A percentile compares a stretch with the other conserved stretches of the same genome.
phyloP scores from a whole-genome alignment of 306 rosid species.

The Pyrus betulifolia region DNA sequence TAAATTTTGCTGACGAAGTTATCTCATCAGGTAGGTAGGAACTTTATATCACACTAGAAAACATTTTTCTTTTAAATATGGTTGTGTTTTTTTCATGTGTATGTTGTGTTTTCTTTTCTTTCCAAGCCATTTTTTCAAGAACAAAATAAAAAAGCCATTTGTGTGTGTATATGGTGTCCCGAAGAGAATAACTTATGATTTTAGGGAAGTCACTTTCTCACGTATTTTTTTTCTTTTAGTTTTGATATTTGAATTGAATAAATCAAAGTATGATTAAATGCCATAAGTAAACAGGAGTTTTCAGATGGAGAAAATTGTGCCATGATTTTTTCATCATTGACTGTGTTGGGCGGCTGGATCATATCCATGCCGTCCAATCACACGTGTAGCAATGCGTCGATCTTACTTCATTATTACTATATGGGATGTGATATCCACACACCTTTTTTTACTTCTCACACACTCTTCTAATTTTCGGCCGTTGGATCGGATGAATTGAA shows the following conservation, averaged over 20 bases:
- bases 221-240: not conserved
- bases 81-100: not conserved
- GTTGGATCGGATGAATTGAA: too few relatives aligned
- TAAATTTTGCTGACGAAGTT: not conserved
- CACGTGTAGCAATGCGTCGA: not conserved
- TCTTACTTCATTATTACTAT: not conserved
- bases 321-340: too few relatives aligned
- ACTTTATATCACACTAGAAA: not conserved
- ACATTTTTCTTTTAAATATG: not conserved
- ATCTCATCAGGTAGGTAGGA: constrained; percentile 7
- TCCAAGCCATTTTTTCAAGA: not conserved
- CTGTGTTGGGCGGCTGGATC: not conserved
- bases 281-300: too few relatives aligned
- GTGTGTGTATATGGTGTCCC: not conserved
- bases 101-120: not conserved
- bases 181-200: not conserved
- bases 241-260: too few relatives aligned
- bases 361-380: not conserved
- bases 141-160: not conserved
- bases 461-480: too few relatives aligned
- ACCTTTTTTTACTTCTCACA: too few relatives aligned
- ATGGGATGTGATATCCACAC: too few relatives aligned
- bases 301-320: not conserved
- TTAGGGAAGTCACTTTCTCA: too few relatives aligned
- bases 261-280: too few relatives aligned